Evolutionary conservation across 192 early-diverging fungal species (phyloP), one percentile per base, ranked within the genome.

Genomic region (Umbelopsis sp.): DNA sequence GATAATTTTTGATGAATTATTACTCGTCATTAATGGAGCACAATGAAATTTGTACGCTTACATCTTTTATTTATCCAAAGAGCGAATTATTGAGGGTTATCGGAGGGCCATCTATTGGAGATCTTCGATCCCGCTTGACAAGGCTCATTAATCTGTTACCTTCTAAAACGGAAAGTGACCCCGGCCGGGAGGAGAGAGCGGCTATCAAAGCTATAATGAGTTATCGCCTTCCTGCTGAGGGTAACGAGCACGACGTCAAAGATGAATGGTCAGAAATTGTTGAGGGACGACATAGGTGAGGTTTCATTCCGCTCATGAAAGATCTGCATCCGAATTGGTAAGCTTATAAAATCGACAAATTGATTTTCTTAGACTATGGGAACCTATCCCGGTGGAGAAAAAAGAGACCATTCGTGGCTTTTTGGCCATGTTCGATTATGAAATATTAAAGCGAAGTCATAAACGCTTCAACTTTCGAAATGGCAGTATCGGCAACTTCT

Each of bases 401-500:
- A 84, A 87, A 55, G 88, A 87, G 61, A 87, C 89, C 1, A 91
- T 93, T 66, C 89, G 90, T 16, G 87, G 89, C 0, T 93, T 93
- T 72, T 71, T 93, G 35, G 82, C 85, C 49, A 78, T 85, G 33
- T 90, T 93, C 65, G 78, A 93, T 71, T 83, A 85, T 72, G 82
- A 90, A 72, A 84, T 91, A 27, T 77, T 90, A 45, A 87, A 85
- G 68, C 79, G 85, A 25, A 84, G 87, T 13, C 85, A 85, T 37
- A 85, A 85, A 44, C 76, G 77, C 1, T 93, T 92, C 70, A 87
- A 91, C 20, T 93, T 91, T 66, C 84, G 88, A 10, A 88, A 90
- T 49, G 91, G 90, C 30, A 84, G 83, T 18, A 91, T 93, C 66
- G 91, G 91, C 6, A 93, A 93, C 76, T 91, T 93, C 74, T 92